These are phyloP conservation scores for Dendrostoma leiphaemia DNA, from an alignment of 2,329 filamentous ascomycete genomes.

Conservation along the genomic window DNA sequence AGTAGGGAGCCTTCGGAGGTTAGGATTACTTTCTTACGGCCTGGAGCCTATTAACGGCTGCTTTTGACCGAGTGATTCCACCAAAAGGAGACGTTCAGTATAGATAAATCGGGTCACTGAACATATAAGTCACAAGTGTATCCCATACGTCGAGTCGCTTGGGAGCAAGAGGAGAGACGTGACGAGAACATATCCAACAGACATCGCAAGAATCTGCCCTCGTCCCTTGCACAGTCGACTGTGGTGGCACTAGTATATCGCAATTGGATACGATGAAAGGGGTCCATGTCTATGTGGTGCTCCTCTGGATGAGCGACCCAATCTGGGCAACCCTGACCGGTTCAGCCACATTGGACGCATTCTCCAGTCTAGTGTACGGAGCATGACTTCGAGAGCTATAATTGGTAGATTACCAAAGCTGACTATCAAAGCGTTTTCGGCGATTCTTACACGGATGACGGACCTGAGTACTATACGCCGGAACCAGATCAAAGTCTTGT, in stretches of 20 bases:
- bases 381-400: too few species aligned
- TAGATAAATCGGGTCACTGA: not conserved
- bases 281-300: not conserved
- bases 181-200: too few species aligned
- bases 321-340: conserved; percentile 2
- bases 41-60: too few species aligned
- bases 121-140: too few species aligned
- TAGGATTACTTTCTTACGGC: too few species aligned
- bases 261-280: too few species aligned
- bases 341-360: conserved; percentile 11
- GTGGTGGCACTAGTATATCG: too few species aligned
- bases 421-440: conserved; percentile 10
- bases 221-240: too few species aligned
- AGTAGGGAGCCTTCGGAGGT: not conserved
- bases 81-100: not conserved
- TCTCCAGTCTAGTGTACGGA: conserved; percentile 15
- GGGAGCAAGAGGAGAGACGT: too few species aligned
- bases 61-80: not conserved
- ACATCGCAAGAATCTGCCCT: not conserved
- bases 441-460: conserved; percentile 17
- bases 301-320: not conserved
- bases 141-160: too few species aligned
- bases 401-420: too few species aligned
- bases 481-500: conserved; percentile 4
- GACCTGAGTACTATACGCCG: conserved; percentile 14